Conservation (phyloP, 805 yeast genomes). For the Komagataella phaffii region DNA sequence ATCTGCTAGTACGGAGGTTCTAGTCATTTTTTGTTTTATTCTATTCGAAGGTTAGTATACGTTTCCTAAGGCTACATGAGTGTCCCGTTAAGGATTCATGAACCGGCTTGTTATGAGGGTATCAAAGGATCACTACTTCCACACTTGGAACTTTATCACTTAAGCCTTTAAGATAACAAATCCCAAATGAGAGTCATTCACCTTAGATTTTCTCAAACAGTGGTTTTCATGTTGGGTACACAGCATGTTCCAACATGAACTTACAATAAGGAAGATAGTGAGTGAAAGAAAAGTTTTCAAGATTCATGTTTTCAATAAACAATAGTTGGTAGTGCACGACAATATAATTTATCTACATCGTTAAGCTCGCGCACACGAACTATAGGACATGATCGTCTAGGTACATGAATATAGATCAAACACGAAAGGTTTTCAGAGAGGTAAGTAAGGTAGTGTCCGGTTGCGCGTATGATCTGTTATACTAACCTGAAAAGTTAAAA, state of each 20-base stretch:
- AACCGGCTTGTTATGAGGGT: slow-evolving; percentile 11
- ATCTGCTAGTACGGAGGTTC: slow-evolving; percentile 97
- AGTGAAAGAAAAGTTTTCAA: neutral
- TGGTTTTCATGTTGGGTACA: neutral
- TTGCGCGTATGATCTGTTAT: neutral
- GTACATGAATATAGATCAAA: neutral
- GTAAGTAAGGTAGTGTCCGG: neutral
- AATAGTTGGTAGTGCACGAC: neutral
- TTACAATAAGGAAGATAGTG: neutral
- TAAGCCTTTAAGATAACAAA: neutral
- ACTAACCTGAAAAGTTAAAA: slow-evolving; percentile 12
- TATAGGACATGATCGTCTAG: neutral
- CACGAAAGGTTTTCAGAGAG: neutral
- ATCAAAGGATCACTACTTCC: neutral
- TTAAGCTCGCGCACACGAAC: neutral
- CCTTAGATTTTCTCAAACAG: neutral
- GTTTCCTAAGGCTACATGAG: slow-evolving; percentile 29
- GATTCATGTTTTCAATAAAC: neutral
- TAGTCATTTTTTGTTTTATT: slow-evolving; percentile 54
- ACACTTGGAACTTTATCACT: neutral
- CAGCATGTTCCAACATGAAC: neutral
- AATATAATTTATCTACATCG: neutral
- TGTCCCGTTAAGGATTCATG: slow-evolving; percentile 33
- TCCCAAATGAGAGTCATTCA: neutral
- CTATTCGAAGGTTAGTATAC: neutral